Percentiles rank a stretch among this genome's conserved stretches.
phyloP scores from a whole-genome alignment of 1,284 basidiomycete species.

The Chalciporus sp. region DNA sequence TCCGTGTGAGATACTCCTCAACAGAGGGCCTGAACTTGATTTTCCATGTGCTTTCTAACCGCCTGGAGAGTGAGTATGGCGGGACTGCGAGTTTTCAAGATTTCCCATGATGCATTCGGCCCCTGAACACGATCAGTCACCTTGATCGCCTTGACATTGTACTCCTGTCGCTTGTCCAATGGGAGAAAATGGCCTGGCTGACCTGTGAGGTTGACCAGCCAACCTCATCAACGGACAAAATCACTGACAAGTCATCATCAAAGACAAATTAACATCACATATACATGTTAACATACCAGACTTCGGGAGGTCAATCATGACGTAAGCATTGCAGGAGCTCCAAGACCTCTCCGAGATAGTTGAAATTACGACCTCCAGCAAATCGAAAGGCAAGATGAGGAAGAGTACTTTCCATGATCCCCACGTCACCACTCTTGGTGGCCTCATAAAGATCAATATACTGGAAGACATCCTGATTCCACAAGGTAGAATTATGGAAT shows the following conservation, averaged over 20 bases:
- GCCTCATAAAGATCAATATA: conserved; percentile 12
- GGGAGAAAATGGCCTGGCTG: background rate
- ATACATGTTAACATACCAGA: background rate
- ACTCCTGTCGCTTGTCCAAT: conserved; percentile 9
- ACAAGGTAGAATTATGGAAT: conserved; percentile 13
- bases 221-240: conserved; percentile 1
- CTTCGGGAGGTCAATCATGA: conserved; percentile 6
- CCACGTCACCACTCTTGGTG: conserved; percentile 9
- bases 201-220: conserved; percentile 14
- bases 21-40: background rate
- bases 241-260: background rate
- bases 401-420: conserved; percentile 4
- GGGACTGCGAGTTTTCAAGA: conserved; percentile 3
- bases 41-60: conserved; percentile 6
- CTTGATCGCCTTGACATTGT: conserved; percentile 12
- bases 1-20: conserved; percentile 3
- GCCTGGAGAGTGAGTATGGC: conserved; percentile 2
- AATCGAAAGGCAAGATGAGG: conserved; percentile 8
- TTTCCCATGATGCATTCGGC: conserved; percentile 10
- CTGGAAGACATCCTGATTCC: conserved; percentile 25
- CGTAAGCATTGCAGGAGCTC: conserved; percentile 10
- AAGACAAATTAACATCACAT: background rate
- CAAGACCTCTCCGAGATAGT: conserved; percentile 11
- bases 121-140: conserved; percentile 8
- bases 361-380: conserved; percentile 10